Conservation (phyloP, 2,329 filamentous ascomycete genomes). For the Neoarthrinium moseri region DNA sequence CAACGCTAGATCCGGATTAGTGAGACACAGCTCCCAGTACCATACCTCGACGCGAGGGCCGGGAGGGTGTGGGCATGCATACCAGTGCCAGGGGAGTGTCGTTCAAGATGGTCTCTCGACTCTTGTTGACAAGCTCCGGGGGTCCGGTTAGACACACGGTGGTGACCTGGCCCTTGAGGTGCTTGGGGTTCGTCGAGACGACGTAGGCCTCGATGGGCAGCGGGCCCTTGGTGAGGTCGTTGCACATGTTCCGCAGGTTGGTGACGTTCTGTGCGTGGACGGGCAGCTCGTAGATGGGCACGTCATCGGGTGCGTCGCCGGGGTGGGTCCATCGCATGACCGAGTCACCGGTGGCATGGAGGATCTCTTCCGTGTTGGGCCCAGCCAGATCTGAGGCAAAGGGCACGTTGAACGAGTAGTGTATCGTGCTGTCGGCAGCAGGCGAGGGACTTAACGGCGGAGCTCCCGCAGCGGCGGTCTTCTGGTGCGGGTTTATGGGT, state of each 20-base stretch:
- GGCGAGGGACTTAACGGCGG: conserved; percentile 66
- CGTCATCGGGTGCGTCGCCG: conserved; percentile 79
- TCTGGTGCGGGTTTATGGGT: conserved; percentile 56
- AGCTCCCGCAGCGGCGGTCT: conserved; percentile 49
- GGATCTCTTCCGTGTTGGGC: conserved; percentile 89
- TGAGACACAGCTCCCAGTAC: too few relatives aligned
- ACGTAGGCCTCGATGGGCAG: conserved; percentile 81
- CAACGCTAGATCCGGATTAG: conserved; percentile 73
- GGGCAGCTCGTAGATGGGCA: conserved; percentile 85
- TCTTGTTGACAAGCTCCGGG: conserved; percentile 84
- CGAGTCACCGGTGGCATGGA: conserved; percentile 86
- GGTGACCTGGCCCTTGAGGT: conserved; percentile 67
- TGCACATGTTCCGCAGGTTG: conserved; percentile 75
- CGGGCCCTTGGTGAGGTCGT: conserved; percentile 70
- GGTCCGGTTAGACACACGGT: conserved; percentile 91
- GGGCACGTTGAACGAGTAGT: conserved; percentile 95
- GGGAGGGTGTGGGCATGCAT: conserved; percentile 38
- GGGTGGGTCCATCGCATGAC: conserved; percentile 92
- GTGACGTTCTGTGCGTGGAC: conserved; percentile 86
- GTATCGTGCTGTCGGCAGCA: conserved; percentile 74
- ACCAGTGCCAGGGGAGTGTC: conserved; percentile 91
- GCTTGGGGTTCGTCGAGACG: conserved; percentile 76
- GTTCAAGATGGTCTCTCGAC: conserved; percentile 84
- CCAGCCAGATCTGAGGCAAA: conserved; percentile 91
- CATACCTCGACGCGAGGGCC: not conserved